Base-by-base conservation (phyloP, 2,329 filamentous ascomycete genomes). In the Truncatella angustata region DNA sequence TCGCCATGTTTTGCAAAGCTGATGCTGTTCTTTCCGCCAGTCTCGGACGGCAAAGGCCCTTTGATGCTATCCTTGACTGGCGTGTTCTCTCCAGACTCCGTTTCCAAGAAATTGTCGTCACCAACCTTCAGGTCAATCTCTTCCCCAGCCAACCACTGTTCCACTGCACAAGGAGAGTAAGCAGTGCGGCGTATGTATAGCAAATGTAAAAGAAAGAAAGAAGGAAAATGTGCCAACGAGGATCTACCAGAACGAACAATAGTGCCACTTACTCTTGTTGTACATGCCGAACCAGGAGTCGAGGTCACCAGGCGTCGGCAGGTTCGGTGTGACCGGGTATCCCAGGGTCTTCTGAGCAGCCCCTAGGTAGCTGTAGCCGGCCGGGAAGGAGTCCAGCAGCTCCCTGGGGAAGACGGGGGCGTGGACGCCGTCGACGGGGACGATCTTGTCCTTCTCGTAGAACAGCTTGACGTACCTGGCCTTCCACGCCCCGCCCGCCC, bases 401-500 rank as follows among this genome's bases (percentile, higher is more conserved):
- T 70, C 67, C 23, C 57, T 48, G n/a, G 64, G 52, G 54, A 78
- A 75, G 1, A 34, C 51, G 0, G 75, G 75, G 14, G 64, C 64
- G 5, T 62, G 62, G 56, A 58, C 63, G 34, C 76, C 75, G 56
- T 77, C 70, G 34, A 73, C 70, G 4, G 75, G 68, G 3, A 77
- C 68, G 26, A 78, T 61, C 65, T 75, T 77, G 66, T 78, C 75
- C 63, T 77, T 77, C 55, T 77, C 75, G 60, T 77, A 76, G 56
- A 76, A 69, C 48, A 77, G 66, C 66, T 77, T 77, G 63, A 76
- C 73, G 55, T 72, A 76, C 46, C 67, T 66, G 44, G 72, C 65
- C 58, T 70, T 71, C 73, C 73, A 76, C 18, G 56, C 60, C 2
- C 55, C 54, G 20, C 50, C 54, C 23, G 36, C 43, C 7, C 53